Evolutionary conservation across 2,329 filamentous ascomycete species (phyloP), one percentile per base, ranked within the genome.

Genomic region (Juglanconis juglandina): DNA sequence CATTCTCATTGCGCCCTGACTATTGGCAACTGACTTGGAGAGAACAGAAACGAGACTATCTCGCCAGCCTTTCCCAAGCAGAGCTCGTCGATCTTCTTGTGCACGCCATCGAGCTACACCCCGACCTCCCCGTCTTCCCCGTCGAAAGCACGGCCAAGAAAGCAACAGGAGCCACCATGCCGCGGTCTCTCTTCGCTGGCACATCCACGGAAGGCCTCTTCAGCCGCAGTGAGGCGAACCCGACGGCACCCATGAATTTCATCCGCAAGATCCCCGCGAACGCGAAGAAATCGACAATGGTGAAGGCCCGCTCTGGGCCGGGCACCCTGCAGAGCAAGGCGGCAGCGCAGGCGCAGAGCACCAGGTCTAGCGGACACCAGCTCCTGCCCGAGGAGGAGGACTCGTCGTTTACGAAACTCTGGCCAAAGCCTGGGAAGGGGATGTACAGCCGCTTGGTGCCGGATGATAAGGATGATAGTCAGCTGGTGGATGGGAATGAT

Each of bases 121-220:
- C 89, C 3, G 81, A 86, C 56, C 76, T 92, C 5, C 84, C 87
- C 5, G 77, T 92, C 56, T 92, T 90, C 67, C 81, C 79, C n/a
- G 17, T 50, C 35, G 35, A 56, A 14, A 8, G 58, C 34, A 30
- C 53, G 5, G 41, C 42, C 24, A 55, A 39, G 39, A 63, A 55
- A 24, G 24, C 58, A 35, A 4, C 46, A 49, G 44, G 55, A 14
- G 67, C 62, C 37, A 64, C 66, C 63, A 65, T 75, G 71, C 53
- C 68, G 71, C 63, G 68, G 44, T 46, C 63, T 65, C 37, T 65
- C 66, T 53, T 68, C 55, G 34, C 61, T 49, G 37, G 70, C 11
- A 56, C 64, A 24, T 63, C 51, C 14, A 56, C 63, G 13, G 57
- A 62, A 2, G 59, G 72, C 13, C 59, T 63, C 47, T 72, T 75